Evolutionary conservation across 129 eudicot genomes (phyloP), one percentile per base, ranked within the genome.

Genomic region (Logfia minima): DNA sequence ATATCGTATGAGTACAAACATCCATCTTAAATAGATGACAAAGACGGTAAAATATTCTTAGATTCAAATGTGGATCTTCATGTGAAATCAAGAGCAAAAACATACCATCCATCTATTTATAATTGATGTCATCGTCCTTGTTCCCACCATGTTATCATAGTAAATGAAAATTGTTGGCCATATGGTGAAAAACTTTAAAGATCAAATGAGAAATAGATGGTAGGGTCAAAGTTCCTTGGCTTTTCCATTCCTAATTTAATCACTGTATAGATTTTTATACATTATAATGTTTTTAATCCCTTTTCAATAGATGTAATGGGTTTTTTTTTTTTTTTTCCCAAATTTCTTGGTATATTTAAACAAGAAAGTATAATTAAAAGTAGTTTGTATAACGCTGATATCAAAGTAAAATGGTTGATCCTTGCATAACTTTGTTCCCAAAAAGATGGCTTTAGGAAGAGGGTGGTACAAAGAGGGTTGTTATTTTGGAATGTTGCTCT

Each of bases 401-500:
- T 80, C 52, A 26, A 74, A 71, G 41, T 31, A 70, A 78, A 71
- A 70, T 79, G 55, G 60, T 78, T 78, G 61, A 77, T 77, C 35
- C 53, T 74, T 55, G 62, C 39, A 66, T 75, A 48, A 3, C n/a
- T 48, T 74, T 81, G 84, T 86, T 86, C 86, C 86, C 84, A 81
- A 79, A 83, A 74, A 83, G 85, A 83, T 58, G 79, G 83, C 73
- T 86, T 75, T 64, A 45, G 72, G 32, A 35, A 60, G 72, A 60
- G 53, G 58, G 63, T 76, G 81, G 86, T 84, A 79, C 83, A 81
- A 85, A 77, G 86, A 74, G 86, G 81, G 80, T 87, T 84, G 86
- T 77, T 77, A 81, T 78, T 82, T 87, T 87, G 91, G 88, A 84
- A 84, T 81, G 86, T 84, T 87, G 86, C 86, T 84, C 86, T 84